Base-by-base conservation (phyloP, 2,329 filamentous ascomycete genomes). In the Venturia carpophila region DNA sequence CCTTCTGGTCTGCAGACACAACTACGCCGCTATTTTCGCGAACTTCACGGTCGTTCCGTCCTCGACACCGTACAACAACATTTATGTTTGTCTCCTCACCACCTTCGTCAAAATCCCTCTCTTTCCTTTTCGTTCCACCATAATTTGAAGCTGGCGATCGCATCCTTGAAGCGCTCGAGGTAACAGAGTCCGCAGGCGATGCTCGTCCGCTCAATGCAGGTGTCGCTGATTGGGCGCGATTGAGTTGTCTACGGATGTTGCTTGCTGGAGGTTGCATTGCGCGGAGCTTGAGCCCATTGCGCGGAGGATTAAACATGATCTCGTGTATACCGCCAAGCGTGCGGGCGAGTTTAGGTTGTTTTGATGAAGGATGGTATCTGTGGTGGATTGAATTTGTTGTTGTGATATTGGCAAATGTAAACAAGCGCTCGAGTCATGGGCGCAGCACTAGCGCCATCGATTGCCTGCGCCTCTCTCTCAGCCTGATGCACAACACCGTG, bases 21-120 rank as follows among this genome's bases (percentile, higher is more conserved):
- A 97, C 92, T 1, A 97, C 92, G 47, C 91, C 90, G 74, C 92
- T 97, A 77, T 96, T 99, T 76, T 99, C 94, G 70, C 87, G 84
- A 64, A 97, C 87, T 78, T 99, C 94, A 69, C 93, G 87, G 70
- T 96, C 90, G 74, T 90, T 97, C 68, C 94, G 88, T 5, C 93
- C 94, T 70, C 94, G 85, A 78, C 93, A 99, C 68, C 94, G 85
- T 66, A 99, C 95, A 42, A 97, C 92, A 60, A 99, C 94, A 74
- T 95, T 94, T 77, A 99, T 99, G 74, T 97, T 99, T 9, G 93
- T 97, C 76, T 96, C 92, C 71, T 92, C 87, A 63, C 84, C 83
- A 47, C 64, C 71, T 65, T 90, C 86, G 56, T 93, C 92, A 72
- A 88, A 93, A 45, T 95, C 90, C 72, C 90, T 85, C 70, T 94